A percentile compares a stretch with the other conserved stretches of the same genome.
Conservation (phyloP, 192 early-diverging fungal genomes). For the Borealophlyctis nickersoniae region DNA sequence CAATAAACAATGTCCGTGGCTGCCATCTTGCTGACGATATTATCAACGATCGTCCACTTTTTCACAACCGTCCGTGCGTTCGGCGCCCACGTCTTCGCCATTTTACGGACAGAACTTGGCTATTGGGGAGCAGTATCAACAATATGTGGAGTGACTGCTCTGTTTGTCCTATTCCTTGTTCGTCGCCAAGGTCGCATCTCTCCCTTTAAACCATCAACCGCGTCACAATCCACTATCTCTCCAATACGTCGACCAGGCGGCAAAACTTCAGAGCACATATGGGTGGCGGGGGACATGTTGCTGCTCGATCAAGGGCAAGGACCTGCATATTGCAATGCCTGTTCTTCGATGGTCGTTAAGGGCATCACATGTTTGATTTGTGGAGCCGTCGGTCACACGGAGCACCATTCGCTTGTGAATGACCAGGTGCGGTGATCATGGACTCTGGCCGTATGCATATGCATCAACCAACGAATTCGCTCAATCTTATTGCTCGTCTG, state of each 20-base stretch:
- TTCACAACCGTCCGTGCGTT: too few species aligned
- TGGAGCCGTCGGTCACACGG: conserved; percentile 14
- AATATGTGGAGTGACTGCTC: background rate
- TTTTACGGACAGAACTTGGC: conserved; percentile 5
- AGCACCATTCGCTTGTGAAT: conserved; percentile 19
- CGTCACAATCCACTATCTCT: background rate
- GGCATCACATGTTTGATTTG: conserved; percentile 24
- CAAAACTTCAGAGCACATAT: conserved; percentile 23
- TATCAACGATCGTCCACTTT: too few species aligned
- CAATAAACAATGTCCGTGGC: too few species aligned
- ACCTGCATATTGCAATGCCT: conserved; percentile 28
- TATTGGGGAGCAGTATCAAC: conserved; percentile 13
- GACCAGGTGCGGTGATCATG: conserved; percentile 18
- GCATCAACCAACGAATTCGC: background rate
- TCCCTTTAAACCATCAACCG: conserved; percentile 10
- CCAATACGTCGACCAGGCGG: background rate
- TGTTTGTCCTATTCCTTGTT: conserved; percentile 8
- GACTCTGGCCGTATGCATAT: too few species aligned
- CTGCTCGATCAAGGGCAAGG: conserved; percentile 25
- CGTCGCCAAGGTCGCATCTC: conserved; percentile 8
- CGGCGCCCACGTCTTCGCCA: conserved; percentile 10
- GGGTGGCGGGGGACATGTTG: conserved; percentile 25
- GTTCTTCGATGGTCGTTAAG: conserved; percentile 18
- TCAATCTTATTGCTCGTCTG: background rate
- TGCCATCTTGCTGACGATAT: too few species aligned